Evolutionary conservation across 169 alveolate species (phyloP).

Genomic region (Perkinsus chesapeaki): DNA sequence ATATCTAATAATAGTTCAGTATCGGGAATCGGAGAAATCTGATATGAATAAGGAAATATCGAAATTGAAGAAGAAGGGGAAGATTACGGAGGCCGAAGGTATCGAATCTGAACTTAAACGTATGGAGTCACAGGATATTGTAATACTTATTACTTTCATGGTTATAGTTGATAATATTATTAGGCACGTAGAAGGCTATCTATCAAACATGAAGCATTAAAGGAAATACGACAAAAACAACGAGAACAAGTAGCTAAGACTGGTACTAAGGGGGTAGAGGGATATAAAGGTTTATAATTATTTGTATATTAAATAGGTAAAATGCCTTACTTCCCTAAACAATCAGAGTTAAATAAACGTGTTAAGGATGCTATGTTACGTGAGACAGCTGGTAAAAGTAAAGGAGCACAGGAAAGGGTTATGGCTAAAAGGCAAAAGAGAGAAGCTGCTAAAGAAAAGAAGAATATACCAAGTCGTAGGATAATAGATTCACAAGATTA

Average conservation of each 20-base stretch:
- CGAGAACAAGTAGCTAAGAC: background rate
- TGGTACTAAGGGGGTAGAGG: background rate
- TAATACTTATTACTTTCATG: background rate
- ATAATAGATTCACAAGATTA: background rate
- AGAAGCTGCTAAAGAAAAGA: background rate
- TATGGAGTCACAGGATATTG: background rate
- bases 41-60: background rate
- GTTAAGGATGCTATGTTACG: background rate
- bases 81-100: background rate
- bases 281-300: background rate
- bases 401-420: background rate
- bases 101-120: background rate
- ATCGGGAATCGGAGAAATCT: background rate
- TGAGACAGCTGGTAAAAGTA: background rate
- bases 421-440: background rate
- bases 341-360: background rate
- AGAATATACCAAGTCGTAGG: background rate
- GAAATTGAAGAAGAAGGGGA: background rate
- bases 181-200: background rate
- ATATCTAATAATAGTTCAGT: background rate
- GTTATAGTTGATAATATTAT: background rate
- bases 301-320: background rate
- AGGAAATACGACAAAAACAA: background rate
- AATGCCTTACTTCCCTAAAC: background rate
- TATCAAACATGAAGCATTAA: background rate